Percentiles rank a stretch among this genome's conserved stretches.
Conservation (phyloP, 179 eudicot genomes). For the Pouteria campechiana region DNA sequence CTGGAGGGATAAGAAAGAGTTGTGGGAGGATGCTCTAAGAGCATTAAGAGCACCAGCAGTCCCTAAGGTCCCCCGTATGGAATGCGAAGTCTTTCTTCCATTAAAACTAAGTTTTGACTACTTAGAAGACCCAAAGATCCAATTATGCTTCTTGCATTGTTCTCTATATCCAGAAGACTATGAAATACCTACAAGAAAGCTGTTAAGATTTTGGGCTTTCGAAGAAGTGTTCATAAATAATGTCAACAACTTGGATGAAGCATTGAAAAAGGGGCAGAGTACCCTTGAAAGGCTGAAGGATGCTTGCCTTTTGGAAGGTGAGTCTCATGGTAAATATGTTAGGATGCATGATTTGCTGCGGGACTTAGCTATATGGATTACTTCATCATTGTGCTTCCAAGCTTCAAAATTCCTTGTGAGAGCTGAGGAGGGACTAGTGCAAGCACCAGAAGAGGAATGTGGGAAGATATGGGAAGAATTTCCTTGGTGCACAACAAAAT, state of each 20-base stretch:
- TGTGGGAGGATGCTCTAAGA: constrained; percentile 3
- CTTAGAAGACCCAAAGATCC: not conserved
- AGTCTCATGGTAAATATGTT: not conserved
- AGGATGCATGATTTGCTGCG: constrained; percentile 6
- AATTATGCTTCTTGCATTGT: constrained; percentile 5
- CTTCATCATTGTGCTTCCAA: not conserved
- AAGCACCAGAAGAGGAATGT: too few relatives aligned
- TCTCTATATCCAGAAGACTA: constrained; percentile 8
- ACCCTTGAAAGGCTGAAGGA: constrained; percentile 2
- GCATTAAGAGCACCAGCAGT: constrained; percentile 1
- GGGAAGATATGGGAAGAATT: not conserved
- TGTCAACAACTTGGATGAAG: not conserved
- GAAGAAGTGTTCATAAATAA: constrained; percentile 2
- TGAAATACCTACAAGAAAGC: not conserved
- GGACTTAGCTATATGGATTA: constrained; percentile 3
- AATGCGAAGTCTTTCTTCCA: not conserved
- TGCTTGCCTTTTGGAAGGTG: constrained; percentile 2
- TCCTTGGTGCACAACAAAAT: too few relatives aligned
- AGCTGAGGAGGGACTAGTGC: too few relatives aligned
- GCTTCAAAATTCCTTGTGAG: too few relatives aligned
- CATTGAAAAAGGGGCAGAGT: not conserved
- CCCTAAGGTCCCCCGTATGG: not conserved
- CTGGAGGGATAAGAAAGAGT: not conserved
- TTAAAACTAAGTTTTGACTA: constrained; percentile 8
- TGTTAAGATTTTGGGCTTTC: constrained; percentile 2